Base-by-base conservation (phyloP, 345 rosid genomes). In the Clausena lansium region DNA sequence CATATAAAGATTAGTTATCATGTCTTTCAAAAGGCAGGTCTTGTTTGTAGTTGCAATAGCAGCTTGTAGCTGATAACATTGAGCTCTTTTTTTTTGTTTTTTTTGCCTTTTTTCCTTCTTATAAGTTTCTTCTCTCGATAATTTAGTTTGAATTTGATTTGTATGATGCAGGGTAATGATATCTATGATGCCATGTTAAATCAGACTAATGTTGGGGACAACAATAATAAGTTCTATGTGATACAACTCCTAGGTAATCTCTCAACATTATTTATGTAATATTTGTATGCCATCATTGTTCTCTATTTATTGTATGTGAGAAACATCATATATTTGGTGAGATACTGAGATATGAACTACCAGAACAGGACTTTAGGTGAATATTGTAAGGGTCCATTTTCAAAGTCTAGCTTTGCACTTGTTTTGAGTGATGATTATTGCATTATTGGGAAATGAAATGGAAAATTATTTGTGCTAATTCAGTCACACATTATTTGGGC, bases 111-210 rank as follows among this genome's bases (percentile, higher is more conserved):
- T 8, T 55, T 4, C 9, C 39, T 20, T 6, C 9, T 38, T 8
- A n/a, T 7, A 11, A 0, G 50, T 45, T 45, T 45, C 17, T 13
- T 45, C 50, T 45, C 50, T 45, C 50, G 0, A 13, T 17, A 54
- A 41, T n/a, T 32, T 9, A 67, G 45, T 39, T 55, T 15, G 22
- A 24, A 65, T 41, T 50, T 52, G 30, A 67, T 72, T 72, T 71
- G 54, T 67, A 15, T 71, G 50, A 39, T 90, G 81, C 89, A 92
- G 98, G 94, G 87, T 77, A 88, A 86, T 83, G 91, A 87, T 78
- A 72, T 92, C 57, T 95, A 91, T 80, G 98, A 93, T 86, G 97
- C 95, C 36, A 89, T 89, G 87, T 83, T 93, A 79, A 95, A 93
- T 78, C 98, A 95, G 83, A 92, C 98, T 64, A 89, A 93, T 83